Evolutionary conservation across 2,329 filamentous ascomycete species (phyloP).

Genomic region (Fonsecaea pedrosoi): DNA sequence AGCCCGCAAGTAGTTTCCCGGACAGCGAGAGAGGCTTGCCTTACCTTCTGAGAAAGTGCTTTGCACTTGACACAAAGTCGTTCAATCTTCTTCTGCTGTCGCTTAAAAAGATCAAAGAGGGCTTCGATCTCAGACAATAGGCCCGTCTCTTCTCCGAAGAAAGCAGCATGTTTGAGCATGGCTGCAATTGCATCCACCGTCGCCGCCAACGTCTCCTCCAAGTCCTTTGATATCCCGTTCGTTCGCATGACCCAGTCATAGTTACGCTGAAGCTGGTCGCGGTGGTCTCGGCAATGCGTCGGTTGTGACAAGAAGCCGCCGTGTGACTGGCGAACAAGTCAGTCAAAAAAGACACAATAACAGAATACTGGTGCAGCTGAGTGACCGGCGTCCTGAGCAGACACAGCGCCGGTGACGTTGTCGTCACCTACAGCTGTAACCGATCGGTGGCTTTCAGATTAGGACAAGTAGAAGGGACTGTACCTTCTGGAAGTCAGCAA

Average conservation of each 20-base stretch:
- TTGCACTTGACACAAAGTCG: neutral
- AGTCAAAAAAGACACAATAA: neutral
- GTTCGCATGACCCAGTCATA: neutral
- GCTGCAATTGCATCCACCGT: neutral
- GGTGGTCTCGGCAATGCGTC: neutral
- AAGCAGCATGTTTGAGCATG: neutral
- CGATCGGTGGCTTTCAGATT: neutral
- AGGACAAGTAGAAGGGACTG: neutral
- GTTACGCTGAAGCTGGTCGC: neutral
- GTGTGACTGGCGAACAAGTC: neutral
- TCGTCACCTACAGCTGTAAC: neutral
- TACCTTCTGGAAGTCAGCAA: neutral
- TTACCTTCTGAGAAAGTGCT: neutral
- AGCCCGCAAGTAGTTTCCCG: neutral
- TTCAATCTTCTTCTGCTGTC: neutral
- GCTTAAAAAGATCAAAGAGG: neutral
- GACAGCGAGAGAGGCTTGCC: neutral
- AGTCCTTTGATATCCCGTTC: neutral
- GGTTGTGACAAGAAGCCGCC: neutral
- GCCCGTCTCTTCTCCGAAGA: neutral
- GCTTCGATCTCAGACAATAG: neutral
- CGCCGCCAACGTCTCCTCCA: neutral
- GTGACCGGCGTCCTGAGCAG: neutral
- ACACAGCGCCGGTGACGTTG: neutral
- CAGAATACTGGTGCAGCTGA: neutral